Evolutionary conservation across 2,329 filamentous ascomycete genomes (phyloP), one percentile per base, ranked within the genome.

Genomic region (Monilinia polystroma): DNA sequence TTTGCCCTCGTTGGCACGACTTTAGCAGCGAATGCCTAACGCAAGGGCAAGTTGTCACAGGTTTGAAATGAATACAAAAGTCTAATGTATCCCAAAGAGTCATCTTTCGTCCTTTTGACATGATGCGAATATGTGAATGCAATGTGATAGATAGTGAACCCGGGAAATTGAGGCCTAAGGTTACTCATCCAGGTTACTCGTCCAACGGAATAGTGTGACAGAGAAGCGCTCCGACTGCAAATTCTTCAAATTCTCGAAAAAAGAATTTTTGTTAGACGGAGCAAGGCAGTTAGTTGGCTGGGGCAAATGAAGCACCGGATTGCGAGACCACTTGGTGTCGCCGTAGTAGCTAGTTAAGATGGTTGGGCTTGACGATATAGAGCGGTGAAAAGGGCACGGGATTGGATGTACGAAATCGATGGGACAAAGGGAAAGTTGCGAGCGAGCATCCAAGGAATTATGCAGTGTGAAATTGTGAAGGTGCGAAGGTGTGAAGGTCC

Each of bases 1-100:
- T 54, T 53, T 41, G 23, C 51, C 54, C 20, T 63, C 38, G 49
- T 54, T 32, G 18, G 49, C 49, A 63, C 60, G 45, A 63, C 49
- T 63, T 54, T 43, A 54, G 49, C 14, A 54, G 60, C 54, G 23
- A 54, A n/a, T 32, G 60, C 60, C 51, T 4, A 54, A 54, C 12
- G 23, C 35, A 26, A 60, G 49, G 20, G 49, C 32, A 54, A 63
- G 49, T 18, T 54, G 51, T 63, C 51, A 23, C 41, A 51, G 51
- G 38, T 38, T 51, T 23, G 20, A 60, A 51, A 45, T 35, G 38
- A 57, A 45, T 38, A 26, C 45, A 60, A 60, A 49, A 51, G 58
- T 38, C 14, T 60, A 11, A 51, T 60, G 43, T 51, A 49, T 38
- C 29, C 57, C 18, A 7, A 41, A 41, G 14, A 47, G 35, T 14